Base-by-base conservation (phyloP, 2,329 filamentous ascomycete genomes). In the Neonectria ditissima region DNA sequence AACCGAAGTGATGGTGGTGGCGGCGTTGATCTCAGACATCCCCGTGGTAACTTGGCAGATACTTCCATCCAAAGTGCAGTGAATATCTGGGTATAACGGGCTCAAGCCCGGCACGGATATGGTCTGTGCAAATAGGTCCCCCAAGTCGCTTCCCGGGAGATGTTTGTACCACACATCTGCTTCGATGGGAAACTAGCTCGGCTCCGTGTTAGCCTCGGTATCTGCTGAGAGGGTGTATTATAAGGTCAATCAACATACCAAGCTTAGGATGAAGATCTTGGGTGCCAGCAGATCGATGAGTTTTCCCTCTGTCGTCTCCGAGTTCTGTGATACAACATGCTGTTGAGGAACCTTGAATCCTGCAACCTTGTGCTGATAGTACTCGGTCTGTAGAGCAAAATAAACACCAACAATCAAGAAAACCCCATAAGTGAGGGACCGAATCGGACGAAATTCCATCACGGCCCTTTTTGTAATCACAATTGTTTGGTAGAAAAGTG, bases 21-120 rank as follows among this genome's bases (percentile, higher is more conserved):
- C 66, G 13, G 66, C 66, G 54, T 68, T 68, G 50, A 68, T 68
- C 32, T 66, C 64, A 20, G 58, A 57, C 55, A 59, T 62, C 30
- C 52, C 63, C 28, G 63, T 65, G 16, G 55, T 63, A 13, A 65
- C 55, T 39, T 65, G 63, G 55, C 63, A 65, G 39, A 65, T 54
- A 8, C 48, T 24, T 7, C 55, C 55, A 50, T 59, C 55, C 5
- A 59, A 18, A 7, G 63, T 65, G 32, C 63, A 65, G 26, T 65
- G 59, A 18, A 59, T 16, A 24, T 10, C 7, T n/a, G 63, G 63
- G 20, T 59, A 65, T 20, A 55, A 52, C 26, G 59, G 59, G 20
- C 56, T 62, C 13, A 65, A 26, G 18, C 63, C 63, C 2, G 63
- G 63, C 7, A 63, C 45, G 10, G 51, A 34, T 16, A 65, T 56